phyloP scores from a whole-genome alignment of 352 stramenopile species.

The Pythium plurisporium region DNA sequence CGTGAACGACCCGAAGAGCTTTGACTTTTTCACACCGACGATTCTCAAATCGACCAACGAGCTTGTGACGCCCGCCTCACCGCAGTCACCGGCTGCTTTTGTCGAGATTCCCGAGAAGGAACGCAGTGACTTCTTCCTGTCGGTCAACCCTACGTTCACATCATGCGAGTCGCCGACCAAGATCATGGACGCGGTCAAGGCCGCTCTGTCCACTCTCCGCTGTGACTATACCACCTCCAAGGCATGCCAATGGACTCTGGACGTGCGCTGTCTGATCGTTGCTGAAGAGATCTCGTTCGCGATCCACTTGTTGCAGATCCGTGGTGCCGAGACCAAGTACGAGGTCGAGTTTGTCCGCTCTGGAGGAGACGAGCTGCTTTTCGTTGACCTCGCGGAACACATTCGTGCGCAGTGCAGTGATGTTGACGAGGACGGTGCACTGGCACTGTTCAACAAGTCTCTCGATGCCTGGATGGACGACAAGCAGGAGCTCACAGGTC shows the following conservation, averaged over 20 bases:
- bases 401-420: constrained; percentile 51
- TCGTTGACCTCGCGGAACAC: constrained; percentile 46
- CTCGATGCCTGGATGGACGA: constrained; percentile 58
- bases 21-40: constrained; percentile 15
- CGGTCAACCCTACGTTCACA: constrained; percentile 50
- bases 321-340: constrained; percentile 25
- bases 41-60: constrained; percentile 15
- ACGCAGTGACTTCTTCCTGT: constrained; percentile 34
- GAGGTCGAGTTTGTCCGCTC: constrained; percentile 55
- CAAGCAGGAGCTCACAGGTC: constrained; percentile 39
- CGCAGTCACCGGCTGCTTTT: constrained; percentile 44
- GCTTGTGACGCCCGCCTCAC: constrained; percentile 20
- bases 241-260: constrained; percentile 36
- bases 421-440: constrained; percentile 53
- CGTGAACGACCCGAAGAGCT: constrained; percentile 11
- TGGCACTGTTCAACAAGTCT: constrained; percentile 38
- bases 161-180: constrained; percentile 31
- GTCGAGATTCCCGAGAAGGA: constrained; percentile 55
- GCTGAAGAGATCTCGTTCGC: constrained; percentile 63
- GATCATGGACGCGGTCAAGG: constrained; percentile 50
- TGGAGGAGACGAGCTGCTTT: constrained; percentile 51
- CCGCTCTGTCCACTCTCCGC: constrained; percentile 31
- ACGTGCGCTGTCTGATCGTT: constrained; percentile 54
- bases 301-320: constrained; percentile 43
- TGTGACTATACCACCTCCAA: constrained; percentile 34